Base-by-base conservation (phyloP, 2,329 filamentous ascomycete genomes). In the Botryotinia narcissicola region DNA sequence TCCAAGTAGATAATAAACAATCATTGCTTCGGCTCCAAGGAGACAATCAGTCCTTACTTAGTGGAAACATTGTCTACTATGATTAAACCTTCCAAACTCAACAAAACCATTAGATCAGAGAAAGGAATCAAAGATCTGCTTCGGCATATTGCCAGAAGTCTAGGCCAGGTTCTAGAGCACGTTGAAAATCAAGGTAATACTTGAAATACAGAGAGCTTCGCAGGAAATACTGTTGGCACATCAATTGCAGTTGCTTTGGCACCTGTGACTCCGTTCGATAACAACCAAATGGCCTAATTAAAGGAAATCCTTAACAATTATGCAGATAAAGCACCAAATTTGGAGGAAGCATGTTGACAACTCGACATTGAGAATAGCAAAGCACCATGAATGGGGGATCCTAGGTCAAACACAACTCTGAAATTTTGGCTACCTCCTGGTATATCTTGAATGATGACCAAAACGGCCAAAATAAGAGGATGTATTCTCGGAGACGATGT, bases 281-380 rank as follows among this genome's bases (percentile, higher is more conserved):
- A 54, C 25, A 54, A n/a, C 3, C 12, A 12, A 54, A n/a, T 54
- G 25, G 12, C 12, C 2, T 12, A 7, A 5, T 10, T 7, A n/a
- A n/a, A 54, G n/a, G 2, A n/a, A n/a, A 7, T 8, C 0, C 16
- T 16, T 5, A n/a, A 16, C 5, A n/a, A 54, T 2, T 8, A 54
- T 12, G 48, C 25, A n/a, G 2, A n/a, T 1, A 54, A 54, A n/a
- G 48, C 25, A 16, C 12, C 25, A n/a, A n/a, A 12, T n/a, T n/a
- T 54, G 12, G 25, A 6, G 25, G 48, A 54, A 7, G 48, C 48
- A n/a, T 54, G 25, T 54, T 12, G 5, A 54, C 5, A 54, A n/a
- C 25, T 54, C 5, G 48, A 54, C 2, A n/a, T 16, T 54, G 2
- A 16, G 12, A 14, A n/a, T 5, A 16, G 12, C 2, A 5, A 54